These are phyloP conservation scores for Cymbopogon flexuosus DNA, from an alignment of 202 grass and related monocot species.

Conservation along the genomic window DNA sequence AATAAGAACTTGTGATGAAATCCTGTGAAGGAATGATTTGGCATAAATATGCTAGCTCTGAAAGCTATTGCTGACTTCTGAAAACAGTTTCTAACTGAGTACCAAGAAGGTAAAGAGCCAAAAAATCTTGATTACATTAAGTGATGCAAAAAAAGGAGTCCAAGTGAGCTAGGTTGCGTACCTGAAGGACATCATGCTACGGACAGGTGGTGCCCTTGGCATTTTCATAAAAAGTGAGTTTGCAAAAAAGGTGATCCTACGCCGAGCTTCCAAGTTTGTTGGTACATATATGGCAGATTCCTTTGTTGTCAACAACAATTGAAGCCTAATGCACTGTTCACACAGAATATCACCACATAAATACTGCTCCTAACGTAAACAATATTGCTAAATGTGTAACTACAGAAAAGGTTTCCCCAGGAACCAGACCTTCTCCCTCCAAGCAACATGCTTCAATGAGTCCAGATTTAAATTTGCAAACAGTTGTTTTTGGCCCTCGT, in stretches of 20 bases:
- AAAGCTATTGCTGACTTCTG: not conserved
- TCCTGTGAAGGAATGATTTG: not conserved
- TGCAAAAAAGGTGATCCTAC: constrained; percentile 96
- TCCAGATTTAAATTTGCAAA: constrained; percentile 68
- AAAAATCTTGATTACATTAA: not conserved
- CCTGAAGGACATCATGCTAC: constrained; percentile 92
- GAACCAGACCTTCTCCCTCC: constrained; percentile 70
- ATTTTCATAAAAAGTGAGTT: constrained; percentile 98
- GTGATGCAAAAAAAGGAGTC: not conserved
- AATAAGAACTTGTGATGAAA: not conserved
- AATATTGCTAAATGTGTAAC: constrained; percentile 16
- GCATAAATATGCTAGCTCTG: not conserved
- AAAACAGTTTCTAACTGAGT: constrained; percentile 1
- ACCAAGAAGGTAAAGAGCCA: not conserved
- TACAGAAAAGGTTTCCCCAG: constrained; percentile 26
- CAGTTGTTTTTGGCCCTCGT: not conserved
- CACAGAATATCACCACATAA: constrained; percentile 20
- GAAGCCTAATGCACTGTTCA: constrained; percentile 76
- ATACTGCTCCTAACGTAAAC: constrained; percentile 17
- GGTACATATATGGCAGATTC: constrained; percentile 96
- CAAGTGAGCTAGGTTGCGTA: constrained; percentile 18
- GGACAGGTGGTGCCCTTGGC: constrained; percentile 66
- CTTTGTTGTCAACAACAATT: constrained; percentile 81
- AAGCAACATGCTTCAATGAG: constrained; percentile 25
- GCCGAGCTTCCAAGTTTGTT: constrained; percentile 76